These are phyloP conservation scores for Ustilaginoidea virens DNA, from an alignment of 2,329 filamentous ascomycete genomes.

Conservation along the genomic window DNA sequence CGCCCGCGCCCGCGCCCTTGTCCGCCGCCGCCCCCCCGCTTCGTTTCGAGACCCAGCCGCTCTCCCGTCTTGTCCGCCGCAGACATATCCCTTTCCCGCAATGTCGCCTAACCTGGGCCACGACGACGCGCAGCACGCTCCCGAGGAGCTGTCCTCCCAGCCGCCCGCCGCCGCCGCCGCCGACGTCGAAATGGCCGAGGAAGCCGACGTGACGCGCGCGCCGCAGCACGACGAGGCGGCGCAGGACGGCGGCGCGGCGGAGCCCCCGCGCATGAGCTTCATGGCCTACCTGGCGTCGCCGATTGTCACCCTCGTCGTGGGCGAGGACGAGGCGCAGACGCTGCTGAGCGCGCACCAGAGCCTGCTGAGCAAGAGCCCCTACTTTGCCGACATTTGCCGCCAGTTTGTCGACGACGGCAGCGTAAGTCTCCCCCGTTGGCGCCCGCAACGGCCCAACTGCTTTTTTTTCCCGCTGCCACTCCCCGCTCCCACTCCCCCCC, in stretches of 20 bases:
- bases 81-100: too few species aligned
- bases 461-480: neutral
- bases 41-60: too few species aligned
- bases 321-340: constrained; percentile 39
- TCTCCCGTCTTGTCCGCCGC: too few species aligned
- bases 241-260: constrained; percentile 20
- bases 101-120: too few species aligned
- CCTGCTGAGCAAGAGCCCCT: constrained; percentile 59
- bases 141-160: constrained; percentile 8
- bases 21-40: too few species aligned
- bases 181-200: constrained; percentile 25
- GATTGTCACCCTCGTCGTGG: constrained; percentile 52
- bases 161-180: constrained; percentile 12
- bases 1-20: too few species aligned
- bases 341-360: constrained; percentile 67
- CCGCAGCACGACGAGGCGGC: constrained; percentile 14
- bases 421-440: constrained; percentile 39
- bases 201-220: constrained; percentile 8
- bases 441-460: too few species aligned
- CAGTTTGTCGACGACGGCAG: constrained; percentile 44
- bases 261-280: constrained; percentile 28
- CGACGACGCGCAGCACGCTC: constrained; percentile 8
- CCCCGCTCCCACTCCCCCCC: too few species aligned
- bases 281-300: constrained; percentile 51
- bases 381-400: constrained; percentile 48